Evolutionary conservation across 108 stramenopile species (phyloP), one percentile per base, ranked within the genome.

Genomic region (Aurantiochytrium sp.): DNA sequence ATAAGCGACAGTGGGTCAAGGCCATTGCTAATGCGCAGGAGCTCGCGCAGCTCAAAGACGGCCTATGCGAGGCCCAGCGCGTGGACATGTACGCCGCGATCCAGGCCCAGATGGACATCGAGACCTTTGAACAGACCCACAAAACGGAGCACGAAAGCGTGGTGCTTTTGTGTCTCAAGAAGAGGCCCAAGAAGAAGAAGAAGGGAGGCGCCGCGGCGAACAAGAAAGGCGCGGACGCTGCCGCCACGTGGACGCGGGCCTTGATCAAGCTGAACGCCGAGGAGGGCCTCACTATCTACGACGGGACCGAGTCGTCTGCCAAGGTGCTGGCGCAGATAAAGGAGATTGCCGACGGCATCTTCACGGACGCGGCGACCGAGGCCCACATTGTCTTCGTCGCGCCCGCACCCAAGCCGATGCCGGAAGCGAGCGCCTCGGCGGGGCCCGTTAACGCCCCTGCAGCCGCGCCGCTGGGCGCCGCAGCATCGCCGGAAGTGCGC

Each of bases 21-120:
- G 73, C 45, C 12, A 12, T 81, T 17, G 39, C 42, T 37, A 81
- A 81, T 42, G 39, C 73, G 0, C n/a, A 30, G 17, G 73, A 81
- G 73, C 42, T 81, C 0, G 73, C 39, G 0, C 39, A 24, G 12
- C 45, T 81, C n/a, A 81, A 81, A 48, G 3, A 81, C 6, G 1
- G 15, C 12, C 73, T 81, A 30, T 12, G n/a, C 6, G 45, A 81
- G 21, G 73, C 73, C 21, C 73, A 81, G 45, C 39, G 73, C 27
- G 73, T 81, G 73, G 73, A 81, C 73, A 81, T 81, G 73, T 81
- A 48, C 3, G 45, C 42, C 39, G 73, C 73, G 0, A 81, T 81
- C 8, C 73, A 81, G 30, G 73, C 73, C 39, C 73, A 81, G 73
- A 81, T 81, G 73, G 73, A 81, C 39, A 41, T 81, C 12, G 73